Conservation (phyloP, 2,329 filamentous ascomycete genomes). For the Alternaria solani region DNA sequence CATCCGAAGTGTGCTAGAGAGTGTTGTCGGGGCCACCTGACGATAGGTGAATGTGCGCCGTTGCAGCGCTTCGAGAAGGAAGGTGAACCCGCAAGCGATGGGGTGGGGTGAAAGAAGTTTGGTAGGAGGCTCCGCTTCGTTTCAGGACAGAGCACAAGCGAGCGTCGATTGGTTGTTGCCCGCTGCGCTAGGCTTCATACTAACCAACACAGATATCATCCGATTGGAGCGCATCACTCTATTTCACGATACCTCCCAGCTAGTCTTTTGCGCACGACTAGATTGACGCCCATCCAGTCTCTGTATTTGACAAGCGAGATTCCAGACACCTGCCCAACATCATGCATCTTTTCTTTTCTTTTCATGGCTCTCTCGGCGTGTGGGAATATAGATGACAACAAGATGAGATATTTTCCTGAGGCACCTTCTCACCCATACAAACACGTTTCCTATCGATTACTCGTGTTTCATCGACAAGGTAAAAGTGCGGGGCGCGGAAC, state of each 20-base stretch:
- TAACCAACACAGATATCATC: conserved; percentile 1
- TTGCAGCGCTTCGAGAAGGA: conserved; percentile 39
- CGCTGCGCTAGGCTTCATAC: conserved; percentile 16
- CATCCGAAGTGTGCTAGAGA: conserved; percentile 31
- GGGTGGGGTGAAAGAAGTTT: conserved; percentile 32
- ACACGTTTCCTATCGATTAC: not conserved
- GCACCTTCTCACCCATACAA: conserved; percentile 1
- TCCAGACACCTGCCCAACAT: conserved; percentile 22
- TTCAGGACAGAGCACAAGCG: conserved; percentile 27
- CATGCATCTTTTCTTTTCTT: conserved; percentile 7
- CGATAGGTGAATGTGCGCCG: conserved; percentile 43
- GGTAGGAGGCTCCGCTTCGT: conserved; percentile 27
- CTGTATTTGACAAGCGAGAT: conserved; percentile 27
- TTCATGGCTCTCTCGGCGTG: not conserved
- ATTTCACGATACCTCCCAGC: conserved; percentile 12
- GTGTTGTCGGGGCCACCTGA: conserved; percentile 33
- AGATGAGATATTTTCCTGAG: conserved; percentile 11
- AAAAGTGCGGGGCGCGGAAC: conserved; percentile 8
- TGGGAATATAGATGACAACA: not conserved
- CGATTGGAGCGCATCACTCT: conserved; percentile 40
- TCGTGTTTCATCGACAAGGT: conserved; percentile 17
- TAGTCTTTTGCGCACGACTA: conserved; percentile 18
- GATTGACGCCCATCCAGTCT: conserved; percentile 37
- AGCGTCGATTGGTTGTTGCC: conserved; percentile 32
- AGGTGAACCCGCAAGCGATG: conserved; percentile 20